phyloP scores from a whole-genome alignment of 2,329 filamentous ascomycete genomes.

The Colletotrichum sp. region DNA sequence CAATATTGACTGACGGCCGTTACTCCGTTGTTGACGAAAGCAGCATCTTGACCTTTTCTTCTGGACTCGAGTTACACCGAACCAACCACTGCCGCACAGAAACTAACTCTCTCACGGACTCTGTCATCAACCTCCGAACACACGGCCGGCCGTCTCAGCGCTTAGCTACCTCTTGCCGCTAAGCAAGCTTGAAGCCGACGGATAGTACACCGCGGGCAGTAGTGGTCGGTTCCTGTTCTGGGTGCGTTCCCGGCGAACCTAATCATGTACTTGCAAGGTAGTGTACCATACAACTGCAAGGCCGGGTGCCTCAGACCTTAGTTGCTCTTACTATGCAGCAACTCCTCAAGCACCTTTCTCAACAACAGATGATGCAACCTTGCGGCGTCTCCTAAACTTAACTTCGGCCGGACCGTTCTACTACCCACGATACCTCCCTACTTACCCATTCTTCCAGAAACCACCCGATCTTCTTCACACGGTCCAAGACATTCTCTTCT shows the following conservation, averaged over 20 bases:
- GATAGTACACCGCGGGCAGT: not conserved
- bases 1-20: not conserved
- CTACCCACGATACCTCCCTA: not conserved
- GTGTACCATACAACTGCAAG: not conserved
- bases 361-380: conserved; percentile 9
- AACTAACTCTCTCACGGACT: not conserved
- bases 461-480: not conserved
- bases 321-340: conserved; percentile 1
- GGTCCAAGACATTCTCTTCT: conserved; percentile 1
- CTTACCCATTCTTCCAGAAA: not conserved
- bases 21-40: not conserved
- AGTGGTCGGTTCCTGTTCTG: not conserved
- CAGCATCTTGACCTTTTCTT: not conserved
- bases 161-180: not conserved
- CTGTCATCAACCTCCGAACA: not conserved
- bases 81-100: not conserved
- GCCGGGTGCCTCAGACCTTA: not conserved
- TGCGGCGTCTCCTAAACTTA: conserved; percentile 4
- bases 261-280: not conserved
- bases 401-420: conserved; percentile 5
- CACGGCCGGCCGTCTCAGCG: not conserved
- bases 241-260: conserved; percentile 11
- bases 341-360: not conserved
- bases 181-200: not conserved
- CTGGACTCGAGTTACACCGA: conserved; percentile 2